Evolutionary conservation across 2,329 filamentous ascomycete species (phyloP).

Genomic region (Atkinsonella texensis): DNA sequence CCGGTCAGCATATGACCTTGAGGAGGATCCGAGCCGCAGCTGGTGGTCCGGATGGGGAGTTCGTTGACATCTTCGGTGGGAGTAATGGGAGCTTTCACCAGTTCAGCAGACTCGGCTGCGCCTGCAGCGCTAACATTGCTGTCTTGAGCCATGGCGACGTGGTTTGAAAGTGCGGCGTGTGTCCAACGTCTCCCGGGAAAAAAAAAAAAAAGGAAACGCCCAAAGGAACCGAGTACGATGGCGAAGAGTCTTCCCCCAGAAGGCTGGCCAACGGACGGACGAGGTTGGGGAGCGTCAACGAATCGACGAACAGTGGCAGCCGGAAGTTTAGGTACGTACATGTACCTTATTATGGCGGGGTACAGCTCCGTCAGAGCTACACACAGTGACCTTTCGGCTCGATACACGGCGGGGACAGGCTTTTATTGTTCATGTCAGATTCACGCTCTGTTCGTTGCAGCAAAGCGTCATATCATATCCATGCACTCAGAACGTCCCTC

Average conservation of each 20-base stretch:
- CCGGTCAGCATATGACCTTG: slow-evolving; percentile 57
- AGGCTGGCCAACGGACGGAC: neutral
- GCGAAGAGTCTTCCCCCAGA: neutral
- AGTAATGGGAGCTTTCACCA: neutral
- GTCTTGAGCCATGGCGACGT: slow-evolving; percentile 4
- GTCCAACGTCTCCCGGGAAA: neutral
- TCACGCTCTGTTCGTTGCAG: no score
- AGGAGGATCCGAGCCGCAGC: slow-evolving; percentile 20
- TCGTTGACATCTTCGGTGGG: slow-evolving; percentile 10
- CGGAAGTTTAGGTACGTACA: no score
- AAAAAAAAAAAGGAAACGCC: neutral
- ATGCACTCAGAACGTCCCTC: no score
- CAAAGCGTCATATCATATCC: no score
- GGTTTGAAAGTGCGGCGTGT: neutral
- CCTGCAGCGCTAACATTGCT: neutral
- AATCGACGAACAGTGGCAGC: neutral
- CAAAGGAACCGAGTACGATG: neutral
- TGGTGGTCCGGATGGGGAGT: slow-evolving; percentile 19
- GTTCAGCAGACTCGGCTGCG: neutral
- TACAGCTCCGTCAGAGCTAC: neutral
- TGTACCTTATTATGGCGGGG: neutral
- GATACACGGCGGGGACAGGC: neutral
- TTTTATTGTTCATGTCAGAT: no score
- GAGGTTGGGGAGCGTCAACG: neutral
- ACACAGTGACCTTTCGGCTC: neutral